Conservation (phyloP, 2,329 filamentous ascomycete species). For the Hortaea werneckii region DNA sequence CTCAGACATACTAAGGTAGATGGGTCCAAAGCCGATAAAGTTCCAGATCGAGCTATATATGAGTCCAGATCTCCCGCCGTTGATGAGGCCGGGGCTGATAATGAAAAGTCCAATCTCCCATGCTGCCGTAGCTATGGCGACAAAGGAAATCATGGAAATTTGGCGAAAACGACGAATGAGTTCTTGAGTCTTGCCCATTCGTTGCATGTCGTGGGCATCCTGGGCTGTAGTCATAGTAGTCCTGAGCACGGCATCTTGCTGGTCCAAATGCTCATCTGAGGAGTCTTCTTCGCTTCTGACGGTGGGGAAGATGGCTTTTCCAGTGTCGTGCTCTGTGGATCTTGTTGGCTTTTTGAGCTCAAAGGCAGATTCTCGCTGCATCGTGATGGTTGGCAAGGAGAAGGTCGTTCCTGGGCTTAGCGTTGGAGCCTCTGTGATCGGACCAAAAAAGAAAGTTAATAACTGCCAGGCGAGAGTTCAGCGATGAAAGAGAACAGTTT, state of each 20-base stretch:
- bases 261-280: neutral
- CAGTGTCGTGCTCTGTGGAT: no score
- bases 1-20: conserved; percentile 15
- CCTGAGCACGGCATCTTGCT: neutral
- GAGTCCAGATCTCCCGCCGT: conserved; percentile 20
- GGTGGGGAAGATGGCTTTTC: neutral
- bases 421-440: no score
- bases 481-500: no score
- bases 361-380: no score
- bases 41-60: conserved; percentile 14
- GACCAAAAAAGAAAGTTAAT: no score
- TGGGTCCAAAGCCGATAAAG: conserved; percentile 8
- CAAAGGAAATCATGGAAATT: conserved; percentile 10
- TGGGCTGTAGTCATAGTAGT: conserved; percentile 5
- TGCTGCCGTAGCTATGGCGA: conserved; percentile 6
- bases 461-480: no score
- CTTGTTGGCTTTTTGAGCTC: no score
- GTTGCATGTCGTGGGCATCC: conserved; percentile 5
- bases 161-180: conserved; percentile 11
- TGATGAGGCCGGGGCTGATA: conserved; percentile 8
- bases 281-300: neutral
- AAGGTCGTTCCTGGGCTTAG: no score
- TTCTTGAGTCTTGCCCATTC: conserved; percentile 14
- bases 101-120: conserved; percentile 13
- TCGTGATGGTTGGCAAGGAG: no score